phyloP scores from a whole-genome alignment of 179 eudicot species.

The Spinacia oleracea region DNA sequence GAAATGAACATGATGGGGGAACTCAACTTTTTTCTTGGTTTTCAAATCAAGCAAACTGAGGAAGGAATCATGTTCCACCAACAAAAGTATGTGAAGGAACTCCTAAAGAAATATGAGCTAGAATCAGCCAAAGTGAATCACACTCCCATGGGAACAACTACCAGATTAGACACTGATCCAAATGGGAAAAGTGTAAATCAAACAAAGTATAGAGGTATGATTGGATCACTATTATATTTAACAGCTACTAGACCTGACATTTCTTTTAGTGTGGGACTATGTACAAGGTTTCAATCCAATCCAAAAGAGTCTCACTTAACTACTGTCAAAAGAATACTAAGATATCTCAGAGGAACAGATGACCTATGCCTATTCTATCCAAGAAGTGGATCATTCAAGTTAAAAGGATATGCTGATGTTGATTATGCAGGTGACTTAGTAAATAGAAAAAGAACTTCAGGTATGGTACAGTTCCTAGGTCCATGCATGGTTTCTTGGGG shows the following conservation, averaged over 20 bases:
- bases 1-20: background rate
- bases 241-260: background rate
- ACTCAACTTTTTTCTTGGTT: background rate
- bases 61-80: background rate
- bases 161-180: background rate
- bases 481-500: too few relatives aligned
- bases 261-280: background rate
- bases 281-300: background rate
- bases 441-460: too few relatives aligned
- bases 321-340: background rate
- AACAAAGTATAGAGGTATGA: background rate
- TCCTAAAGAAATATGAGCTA: background rate
- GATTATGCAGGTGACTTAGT: background rate
- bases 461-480: too few relatives aligned
- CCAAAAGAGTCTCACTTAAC: conserved; percentile 1
- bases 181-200: background rate
- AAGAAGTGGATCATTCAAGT: background rate
- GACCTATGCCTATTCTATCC: background rate
- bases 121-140: background rate
- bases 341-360: background rate
- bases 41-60: background rate
- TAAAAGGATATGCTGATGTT: background rate
- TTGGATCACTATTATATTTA: background rate
- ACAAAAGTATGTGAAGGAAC: background rate
- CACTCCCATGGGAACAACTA: background rate